Evolutionary conservation across 2,329 filamentous ascomycete genomes (phyloP).

Genomic region (Amauroascus niger): DNA sequence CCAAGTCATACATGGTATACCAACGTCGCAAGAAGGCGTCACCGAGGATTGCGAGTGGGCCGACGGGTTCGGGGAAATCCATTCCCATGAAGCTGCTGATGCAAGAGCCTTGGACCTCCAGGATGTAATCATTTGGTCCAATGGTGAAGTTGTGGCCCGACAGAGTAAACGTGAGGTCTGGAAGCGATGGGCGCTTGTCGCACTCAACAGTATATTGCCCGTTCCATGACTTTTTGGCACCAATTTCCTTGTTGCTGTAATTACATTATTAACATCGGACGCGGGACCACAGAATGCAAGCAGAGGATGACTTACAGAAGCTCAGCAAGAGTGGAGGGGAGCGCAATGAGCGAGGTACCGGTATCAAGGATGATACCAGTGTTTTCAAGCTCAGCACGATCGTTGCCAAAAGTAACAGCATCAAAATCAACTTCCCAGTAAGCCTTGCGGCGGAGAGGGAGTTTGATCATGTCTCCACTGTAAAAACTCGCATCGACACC

Average conservation of each 20-base stretch:
- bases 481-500: constrained; percentile 74
- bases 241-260: constrained; percentile 79
- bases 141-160: constrained; percentile 91
- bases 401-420: constrained; percentile 76
- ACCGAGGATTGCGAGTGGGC: constrained; percentile 87
- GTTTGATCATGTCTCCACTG: constrained; percentile 79
- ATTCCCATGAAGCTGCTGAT: constrained; percentile 98
- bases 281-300: not conserved
- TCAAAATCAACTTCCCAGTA: constrained; percentile 99
- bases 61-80: constrained; percentile 75
- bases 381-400: constrained; percentile 79
- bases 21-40: constrained; percentile 47
- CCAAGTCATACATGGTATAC: constrained; percentile 95
- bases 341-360: constrained; percentile 92
- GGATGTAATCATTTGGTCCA: constrained; percentile 79
- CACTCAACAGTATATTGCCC: constrained; percentile 96
- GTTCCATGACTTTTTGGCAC: constrained; percentile 94
- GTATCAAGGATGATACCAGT: constrained; percentile 97
- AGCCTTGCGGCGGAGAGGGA: constrained; percentile 93
- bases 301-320: constrained; percentile 52
- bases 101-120: constrained; percentile 89
- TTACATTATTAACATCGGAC: constrained; percentile 5
- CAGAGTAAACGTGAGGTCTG: constrained; percentile 85
- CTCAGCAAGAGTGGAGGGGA: constrained; percentile 83
- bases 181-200: constrained; percentile 67